Conservation (phyloP, 495 filamentous ascomycete species). For the Durotheca rogersii region DNA sequence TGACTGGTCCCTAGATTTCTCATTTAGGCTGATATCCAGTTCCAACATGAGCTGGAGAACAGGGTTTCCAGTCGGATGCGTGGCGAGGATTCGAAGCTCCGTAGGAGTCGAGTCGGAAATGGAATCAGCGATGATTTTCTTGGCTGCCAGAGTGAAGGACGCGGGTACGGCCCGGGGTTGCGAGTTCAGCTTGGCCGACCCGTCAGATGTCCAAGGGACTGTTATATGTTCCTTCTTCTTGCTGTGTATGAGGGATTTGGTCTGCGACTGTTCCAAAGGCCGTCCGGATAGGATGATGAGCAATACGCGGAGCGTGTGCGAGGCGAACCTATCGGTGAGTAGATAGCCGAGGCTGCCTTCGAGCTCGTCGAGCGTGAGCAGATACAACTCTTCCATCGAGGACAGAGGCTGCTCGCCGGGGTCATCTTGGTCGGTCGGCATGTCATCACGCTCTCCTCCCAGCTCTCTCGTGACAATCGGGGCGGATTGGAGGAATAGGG, state of each 20-base stretch:
- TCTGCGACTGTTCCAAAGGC: conserved; percentile 64
- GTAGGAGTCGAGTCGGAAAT: conserved; percentile 68
- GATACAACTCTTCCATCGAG: conserved; percentile 82
- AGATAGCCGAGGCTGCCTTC: conserved; percentile 80
- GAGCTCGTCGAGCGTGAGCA: conserved; percentile 77
- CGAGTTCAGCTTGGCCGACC: conserved; percentile 41
- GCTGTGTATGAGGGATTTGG: conserved; percentile 72
- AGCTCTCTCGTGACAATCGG: conserved; percentile 73
- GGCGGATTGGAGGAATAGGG: conserved; percentile 79
- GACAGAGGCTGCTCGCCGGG: conserved; percentile 41
- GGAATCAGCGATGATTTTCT: conserved; percentile 75
- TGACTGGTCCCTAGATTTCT: conserved; percentile 56
- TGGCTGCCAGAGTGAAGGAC: conserved; percentile 70
- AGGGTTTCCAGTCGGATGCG: conserved; percentile 85
- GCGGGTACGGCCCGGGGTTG: conserved; percentile 65
- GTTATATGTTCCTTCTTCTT: conserved; percentile 85
- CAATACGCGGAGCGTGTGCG: conserved; percentile 82
- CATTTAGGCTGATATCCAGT: conserved; percentile 72
- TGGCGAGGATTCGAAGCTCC: conserved; percentile 75
- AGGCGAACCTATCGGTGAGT: conserved; percentile 85
- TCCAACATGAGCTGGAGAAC: conserved; percentile 83
- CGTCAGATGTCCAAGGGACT: conserved; percentile 42
- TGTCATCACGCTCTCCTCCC: conserved; percentile 43
- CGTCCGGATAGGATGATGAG: conserved; percentile 82
- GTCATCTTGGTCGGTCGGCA: conserved; percentile 45